Evolutionary conservation across 208 protist genomes (phyloP).

Genomic region (Trypanosoma scelopori): DNA sequence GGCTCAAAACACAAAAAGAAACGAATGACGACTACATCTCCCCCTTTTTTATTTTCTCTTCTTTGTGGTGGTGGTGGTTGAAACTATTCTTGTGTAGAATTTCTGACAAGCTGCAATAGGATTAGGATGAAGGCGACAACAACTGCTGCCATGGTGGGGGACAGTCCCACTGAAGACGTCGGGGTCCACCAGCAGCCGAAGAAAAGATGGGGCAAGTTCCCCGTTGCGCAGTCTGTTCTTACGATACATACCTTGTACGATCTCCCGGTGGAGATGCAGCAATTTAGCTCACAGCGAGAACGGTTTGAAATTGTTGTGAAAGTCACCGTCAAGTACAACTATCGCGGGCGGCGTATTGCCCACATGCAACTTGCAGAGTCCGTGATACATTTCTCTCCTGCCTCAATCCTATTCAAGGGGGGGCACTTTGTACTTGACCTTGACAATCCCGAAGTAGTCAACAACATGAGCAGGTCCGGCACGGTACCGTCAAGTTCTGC

Average conservation of each 20-base stretch:
- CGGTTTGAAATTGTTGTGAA: slow-evolving; percentile 52
- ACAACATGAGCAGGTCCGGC: slow-evolving; percentile 7
- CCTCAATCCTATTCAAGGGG: slow-evolving; percentile 42
- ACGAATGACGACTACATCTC: too few relatives aligned
- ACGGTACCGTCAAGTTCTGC: neutral
- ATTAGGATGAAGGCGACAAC: too few relatives aligned
- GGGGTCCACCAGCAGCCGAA: neutral
- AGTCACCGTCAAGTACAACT: slow-evolving; percentile 61
- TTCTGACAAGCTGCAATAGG: too few relatives aligned
- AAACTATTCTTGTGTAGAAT: too few relatives aligned
- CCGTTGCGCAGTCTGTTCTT: slow-evolving; percentile 33
- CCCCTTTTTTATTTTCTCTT: too few relatives aligned
- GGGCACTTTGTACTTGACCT: slow-evolving; percentile 61
- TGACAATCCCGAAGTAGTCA: slow-evolving; percentile 23
- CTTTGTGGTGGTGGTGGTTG: too few relatives aligned
- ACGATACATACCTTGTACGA: slow-evolving; percentile 57
- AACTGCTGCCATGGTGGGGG: too few relatives aligned
- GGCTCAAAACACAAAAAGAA: too few relatives aligned
- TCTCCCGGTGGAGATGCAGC: slow-evolving; percentile 56
- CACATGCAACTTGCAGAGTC: slow-evolving; percentile 43
- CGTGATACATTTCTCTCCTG: slow-evolving; percentile 41
- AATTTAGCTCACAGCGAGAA: slow-evolving; percentile 39
- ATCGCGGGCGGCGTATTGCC: slow-evolving; percentile 41
- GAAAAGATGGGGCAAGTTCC: slow-evolving; percentile 2
- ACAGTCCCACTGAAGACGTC: too few relatives aligned